Conservation (phyloP, 345 rosid species). For the Syzygium aromaticum region DNA sequence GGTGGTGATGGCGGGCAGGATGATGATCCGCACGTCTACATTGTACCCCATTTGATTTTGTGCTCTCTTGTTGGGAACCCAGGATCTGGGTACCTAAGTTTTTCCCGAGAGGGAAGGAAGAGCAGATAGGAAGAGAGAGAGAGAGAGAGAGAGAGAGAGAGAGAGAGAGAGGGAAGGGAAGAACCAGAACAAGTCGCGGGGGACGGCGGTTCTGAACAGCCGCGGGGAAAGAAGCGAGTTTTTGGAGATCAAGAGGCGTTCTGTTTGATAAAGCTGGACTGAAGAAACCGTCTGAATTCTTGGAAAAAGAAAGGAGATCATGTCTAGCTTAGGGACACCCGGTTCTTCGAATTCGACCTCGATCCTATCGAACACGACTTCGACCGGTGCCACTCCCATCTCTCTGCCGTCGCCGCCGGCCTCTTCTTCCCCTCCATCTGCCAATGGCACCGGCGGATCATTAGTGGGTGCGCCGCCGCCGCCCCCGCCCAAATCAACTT, state of each 20-base stretch:
- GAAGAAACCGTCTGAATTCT: background rate
- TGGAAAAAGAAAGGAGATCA: background rate
- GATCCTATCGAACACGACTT: background rate
- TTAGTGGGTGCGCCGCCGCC: background rate
- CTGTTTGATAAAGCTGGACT: background rate
- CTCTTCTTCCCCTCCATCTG: background rate
- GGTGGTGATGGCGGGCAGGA: background rate
- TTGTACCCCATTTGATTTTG: background rate
- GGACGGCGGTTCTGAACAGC: no score
- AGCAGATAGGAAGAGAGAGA: no score
- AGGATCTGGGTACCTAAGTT: background rate
- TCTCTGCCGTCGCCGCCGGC: background rate
- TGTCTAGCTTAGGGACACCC: constrained; percentile 35
- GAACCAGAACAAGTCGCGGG: background rate
- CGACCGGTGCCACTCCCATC: background rate
- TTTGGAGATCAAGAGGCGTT: background rate
- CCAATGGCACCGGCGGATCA: background rate
- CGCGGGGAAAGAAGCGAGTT: background rate
- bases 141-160: background rate
- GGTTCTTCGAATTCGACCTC: constrained; percentile 12
- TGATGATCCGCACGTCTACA: background rate
- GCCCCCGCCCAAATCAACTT: background rate
- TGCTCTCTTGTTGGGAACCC: background rate
- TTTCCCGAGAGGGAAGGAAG: background rate
- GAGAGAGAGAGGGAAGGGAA: background rate